A percentile compares a stretch with the other conserved stretches of the same genome.
phyloP scores from a whole-genome alignment of 805 yeast genomes.

The Ogataea pilisensis region DNA sequence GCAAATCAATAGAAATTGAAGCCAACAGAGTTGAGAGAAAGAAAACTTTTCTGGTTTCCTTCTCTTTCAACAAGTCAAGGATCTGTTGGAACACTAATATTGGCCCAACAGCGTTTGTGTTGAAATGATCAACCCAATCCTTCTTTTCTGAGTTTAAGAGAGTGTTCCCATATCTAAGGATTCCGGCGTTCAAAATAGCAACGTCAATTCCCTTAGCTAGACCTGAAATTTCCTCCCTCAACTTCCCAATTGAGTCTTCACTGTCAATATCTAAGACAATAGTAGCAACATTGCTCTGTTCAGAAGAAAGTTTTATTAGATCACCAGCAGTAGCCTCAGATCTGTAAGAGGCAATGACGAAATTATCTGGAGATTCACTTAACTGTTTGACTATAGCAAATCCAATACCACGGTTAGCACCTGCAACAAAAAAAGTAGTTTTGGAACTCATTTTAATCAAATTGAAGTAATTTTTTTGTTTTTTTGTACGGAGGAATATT shows the following conservation, averaged over 20 bases:
- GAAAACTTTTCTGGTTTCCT: constrained; percentile 2
- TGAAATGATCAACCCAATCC: not conserved
- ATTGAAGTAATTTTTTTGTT: too few species aligned
- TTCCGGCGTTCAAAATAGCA: constrained; percentile 6
- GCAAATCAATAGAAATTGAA: not conserved
- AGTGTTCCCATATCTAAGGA: not conserved
- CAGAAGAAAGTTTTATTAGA: not conserved
- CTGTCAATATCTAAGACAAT: constrained; percentile 5
- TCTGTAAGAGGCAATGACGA: not conserved
- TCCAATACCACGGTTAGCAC: constrained; percentile 1
- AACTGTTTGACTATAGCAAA: not conserved
- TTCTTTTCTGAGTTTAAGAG: not conserved
- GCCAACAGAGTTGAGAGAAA: constrained; percentile 1
- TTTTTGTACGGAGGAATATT: too few species aligned
- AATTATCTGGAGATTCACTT: not conserved
- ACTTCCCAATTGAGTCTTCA: constrained; percentile 5
- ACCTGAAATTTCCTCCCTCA: constrained; percentile 1
- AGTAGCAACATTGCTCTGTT: constrained; percentile 1
- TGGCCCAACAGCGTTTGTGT: constrained; percentile 1
- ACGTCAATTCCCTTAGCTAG: constrained; percentile 5
- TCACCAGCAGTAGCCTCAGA: not conserved
- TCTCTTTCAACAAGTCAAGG: not conserved
- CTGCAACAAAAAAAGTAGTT: not conserved
- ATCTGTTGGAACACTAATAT: constrained; percentile 3
- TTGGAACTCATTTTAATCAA: too few species aligned